Evolutionary conservation across 2,329 filamentous ascomycete genomes (phyloP), one percentile per base, ranked within the genome.

Genomic region (Ophiostoma ulmi): DNA sequence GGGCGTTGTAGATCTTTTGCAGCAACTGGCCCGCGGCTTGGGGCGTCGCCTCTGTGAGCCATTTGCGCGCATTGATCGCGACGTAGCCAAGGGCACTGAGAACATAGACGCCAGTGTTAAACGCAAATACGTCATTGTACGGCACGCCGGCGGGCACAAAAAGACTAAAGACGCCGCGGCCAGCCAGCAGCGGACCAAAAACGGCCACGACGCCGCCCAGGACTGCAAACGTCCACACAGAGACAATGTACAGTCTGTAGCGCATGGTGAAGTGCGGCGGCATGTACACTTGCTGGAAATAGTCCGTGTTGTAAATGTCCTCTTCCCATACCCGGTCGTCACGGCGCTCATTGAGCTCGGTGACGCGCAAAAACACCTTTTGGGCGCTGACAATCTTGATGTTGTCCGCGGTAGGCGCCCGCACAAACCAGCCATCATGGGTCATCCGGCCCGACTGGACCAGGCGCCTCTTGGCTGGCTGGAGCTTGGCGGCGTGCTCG

Each of bases 91-190:
- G 76, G 4, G 87, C 88, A 13, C 91, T 92, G 5, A 97, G 83
- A 36, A 93, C 83, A 77, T 96, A 97, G 58, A 97, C 86, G 17
- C 95, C 95, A 39, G 95, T 88, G 69, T 93, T 97, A 78, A 97
- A 97, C 14, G 95, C 94, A 76, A 99, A 98, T 36, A 99, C 91
- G 78, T 99, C 95, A 79, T 98, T 99, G 77, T 94, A 91, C 58
- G 87, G 87, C 67, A 91, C 86, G 73, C 91, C 85, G 0, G 84
- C 80, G 5, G 93, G 92, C 61, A 97, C 87, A 44, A 94, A 80
- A 38, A 85, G 81, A 66, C 89, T 88, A 77, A 97, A 91, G 73
- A 98, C 84, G 71, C 84, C 85, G 38, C 95, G 90, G 1, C 95
- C 95, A 77, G 97, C 88, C 7, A 97, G 84, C 4, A 99, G 85